Evolutionary conservation across 2,329 filamentous ascomycete species (phyloP).

Genomic region (Cladosporium austrohemisphaericum): DNA sequence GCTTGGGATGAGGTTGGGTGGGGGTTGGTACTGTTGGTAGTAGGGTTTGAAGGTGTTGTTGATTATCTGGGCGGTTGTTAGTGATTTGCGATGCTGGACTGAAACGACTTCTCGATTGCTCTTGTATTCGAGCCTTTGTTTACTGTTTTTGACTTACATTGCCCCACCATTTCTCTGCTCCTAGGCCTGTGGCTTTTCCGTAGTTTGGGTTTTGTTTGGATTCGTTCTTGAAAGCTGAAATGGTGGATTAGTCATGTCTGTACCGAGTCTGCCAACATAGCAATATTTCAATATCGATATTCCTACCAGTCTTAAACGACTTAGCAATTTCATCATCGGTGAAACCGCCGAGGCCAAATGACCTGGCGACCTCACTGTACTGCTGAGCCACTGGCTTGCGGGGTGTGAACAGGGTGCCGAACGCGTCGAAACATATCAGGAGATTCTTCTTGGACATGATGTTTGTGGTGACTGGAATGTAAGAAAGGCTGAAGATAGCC

Average conservation of each 20-base stretch:
- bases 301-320: constrained; percentile 40
- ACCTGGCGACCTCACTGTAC: constrained; percentile 52
- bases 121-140: not conserved
- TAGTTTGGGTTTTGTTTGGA: constrained; percentile 55
- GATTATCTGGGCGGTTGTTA: constrained; percentile 46
- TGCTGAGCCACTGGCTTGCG: constrained; percentile 49
- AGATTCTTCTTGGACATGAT: constrained; percentile 42
- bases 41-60: constrained; percentile 48
- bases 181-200: constrained; percentile 51
- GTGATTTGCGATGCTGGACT: too few species aligned
- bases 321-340: constrained; percentile 39
- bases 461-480: too few species aligned
- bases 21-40: constrained; percentile 26
- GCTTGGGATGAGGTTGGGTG: constrained; percentile 41
- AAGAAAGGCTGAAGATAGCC: too few species aligned
- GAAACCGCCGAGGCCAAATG: constrained; percentile 47
- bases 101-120: too few species aligned
- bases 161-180: constrained; percentile 57
- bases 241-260: not conserved
- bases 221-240: constrained; percentile 48
- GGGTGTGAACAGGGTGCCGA: constrained; percentile 60
- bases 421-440: constrained; percentile 61
- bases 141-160: constrained; percentile 43
- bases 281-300: not conserved
- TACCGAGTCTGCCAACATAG: too few species aligned